Conservation (phyloP, 2,329 filamentous ascomycete species). For the Ascochyta koolunga region DNA sequence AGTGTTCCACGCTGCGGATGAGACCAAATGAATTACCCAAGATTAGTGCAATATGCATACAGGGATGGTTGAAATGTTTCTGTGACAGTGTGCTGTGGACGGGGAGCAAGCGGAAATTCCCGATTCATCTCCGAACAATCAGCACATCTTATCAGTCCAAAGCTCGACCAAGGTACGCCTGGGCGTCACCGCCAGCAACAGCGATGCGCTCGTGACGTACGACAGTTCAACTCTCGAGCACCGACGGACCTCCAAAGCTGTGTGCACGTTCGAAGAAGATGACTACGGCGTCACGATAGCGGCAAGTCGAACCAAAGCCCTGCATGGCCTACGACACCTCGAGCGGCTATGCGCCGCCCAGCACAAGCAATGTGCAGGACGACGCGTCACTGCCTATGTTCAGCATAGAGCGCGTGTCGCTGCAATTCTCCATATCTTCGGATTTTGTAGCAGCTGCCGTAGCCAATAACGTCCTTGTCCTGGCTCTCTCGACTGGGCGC, state of each 20-base stretch:
- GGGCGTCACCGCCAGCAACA: conserved; percentile 22
- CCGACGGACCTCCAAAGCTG: conserved; percentile 16
- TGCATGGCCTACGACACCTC: conserved; percentile 72
- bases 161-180: conserved; percentile 2
- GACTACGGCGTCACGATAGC: conserved; percentile 20
- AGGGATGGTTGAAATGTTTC: no score
- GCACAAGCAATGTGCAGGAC: conserved; percentile 66
- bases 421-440: conserved; percentile 92
- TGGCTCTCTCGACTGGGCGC: conserved; percentile 89
- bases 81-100: not conserved
- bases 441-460: conserved; percentile 97
- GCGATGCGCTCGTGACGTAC: conserved; percentile 14
- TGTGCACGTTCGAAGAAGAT: conserved; percentile 16
- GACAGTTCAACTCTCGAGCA: not conserved
- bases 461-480: conserved; percentile 92
- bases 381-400: conserved; percentile 81
- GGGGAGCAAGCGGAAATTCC: not conserved
- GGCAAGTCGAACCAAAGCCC: conserved; percentile 14
- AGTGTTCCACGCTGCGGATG: no score
- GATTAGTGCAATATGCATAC: no score
- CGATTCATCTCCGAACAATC: conserved; percentile 6
- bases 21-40: no score
- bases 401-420: conserved; percentile 87
- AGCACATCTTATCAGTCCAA: conserved; percentile 6
- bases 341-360: conserved; percentile 74